Evolutionary conservation across 2,329 filamentous ascomycete species (phyloP), one percentile per base, ranked within the genome.

Genomic region (Acrocalymma vagum): DNA sequence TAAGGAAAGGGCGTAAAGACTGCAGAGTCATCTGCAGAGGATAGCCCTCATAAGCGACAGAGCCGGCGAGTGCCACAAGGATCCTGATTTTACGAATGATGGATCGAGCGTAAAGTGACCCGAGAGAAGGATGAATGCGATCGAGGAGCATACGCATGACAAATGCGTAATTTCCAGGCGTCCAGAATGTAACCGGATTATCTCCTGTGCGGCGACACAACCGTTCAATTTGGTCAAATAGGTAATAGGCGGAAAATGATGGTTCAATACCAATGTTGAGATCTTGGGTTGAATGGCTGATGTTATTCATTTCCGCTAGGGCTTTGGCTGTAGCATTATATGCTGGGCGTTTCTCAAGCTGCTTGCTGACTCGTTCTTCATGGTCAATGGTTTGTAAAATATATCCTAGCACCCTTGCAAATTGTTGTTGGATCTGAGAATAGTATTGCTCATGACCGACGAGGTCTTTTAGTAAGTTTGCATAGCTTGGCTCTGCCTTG

Each of bases 11-110:
- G 8, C 87, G 80, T 14, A 96, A 77, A 2, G 88, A 86, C 58
- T 91, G 88, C 2, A 99, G 77, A 0, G 95, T 78, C 88, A 96
- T 94, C 67, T 99, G 90, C 10, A 96, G 69, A 9, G 90, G 88
- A 62, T 97, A 97, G 0, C 87, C 88, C 26, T 83, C 75, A 16
- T 87, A 76, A n/a, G 88, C 88, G 34, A 85, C 78, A 1, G 82
- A 67, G 0, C 90, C 91, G 17, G 90, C 87, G 29, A 97, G 74
- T 44, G 84, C 87, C 17, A 97, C 79, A 11, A 97, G 72, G 7
- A 96, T 81, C 22, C 91, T 82, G 30, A 97, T 79, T 63, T 95
- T 96, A 25, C 92, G 85, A 35, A 99, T 79, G 3, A 96, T 84
- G 2, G 90, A 87, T 63, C 90, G 94, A 24, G 89, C 87, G 67